Evolutionary conservation across 2,329 filamentous ascomycete species (phyloP).

Genomic region (Penicillium janthinellum): DNA sequence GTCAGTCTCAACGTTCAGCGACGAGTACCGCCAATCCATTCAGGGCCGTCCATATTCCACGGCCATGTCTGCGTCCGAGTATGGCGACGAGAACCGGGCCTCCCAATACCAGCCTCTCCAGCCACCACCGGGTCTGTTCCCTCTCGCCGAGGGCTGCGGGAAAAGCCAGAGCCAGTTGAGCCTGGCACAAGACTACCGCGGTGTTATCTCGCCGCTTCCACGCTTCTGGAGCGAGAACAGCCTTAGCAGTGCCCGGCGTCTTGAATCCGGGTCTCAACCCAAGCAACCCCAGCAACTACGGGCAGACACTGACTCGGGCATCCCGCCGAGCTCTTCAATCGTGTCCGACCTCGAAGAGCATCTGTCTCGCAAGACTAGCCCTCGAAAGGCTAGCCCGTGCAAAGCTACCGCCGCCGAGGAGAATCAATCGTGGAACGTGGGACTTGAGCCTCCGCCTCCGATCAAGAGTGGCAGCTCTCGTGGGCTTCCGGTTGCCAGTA

Average conservation of each 20-base stretch:
- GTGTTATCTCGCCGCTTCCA: conserved; percentile 39
- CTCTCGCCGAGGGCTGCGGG: conserved; percentile 20
- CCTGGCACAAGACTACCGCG: conserved; percentile 42
- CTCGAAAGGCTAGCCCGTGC: conserved; percentile 15
- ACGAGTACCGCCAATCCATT: conserved; percentile 35
- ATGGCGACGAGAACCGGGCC: conserved; percentile 37
- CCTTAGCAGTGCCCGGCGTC: conserved; percentile 28
- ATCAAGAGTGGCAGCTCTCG: conserved; percentile 17
- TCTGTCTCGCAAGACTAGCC: conserved; percentile 19
- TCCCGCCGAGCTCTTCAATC: conserved; percentile 26
- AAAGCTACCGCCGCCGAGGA: conserved; percentile 10
- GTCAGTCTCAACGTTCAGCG: conserved; percentile 34
- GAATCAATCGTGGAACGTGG: conserved; percentile 14
- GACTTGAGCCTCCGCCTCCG: conserved; percentile 20
- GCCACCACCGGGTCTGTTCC: conserved; percentile 28
- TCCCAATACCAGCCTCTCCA: conserved; percentile 35
- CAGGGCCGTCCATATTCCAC: conserved; percentile 38
- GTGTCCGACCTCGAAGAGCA: conserved; percentile 29
- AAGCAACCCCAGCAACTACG: conserved; percentile 4
- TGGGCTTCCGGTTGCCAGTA: conserved; percentile 26
- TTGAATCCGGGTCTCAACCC: conserved; percentile 24
- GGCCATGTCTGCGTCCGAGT: conserved; percentile 39
- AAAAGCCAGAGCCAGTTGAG: conserved; percentile 38
- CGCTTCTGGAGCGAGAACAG: conserved; percentile 42
- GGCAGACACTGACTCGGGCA: conserved; percentile 13